Conservation (phyloP, 768 basidiomycete genomes). For the Boletus rubescentipes region DNA sequence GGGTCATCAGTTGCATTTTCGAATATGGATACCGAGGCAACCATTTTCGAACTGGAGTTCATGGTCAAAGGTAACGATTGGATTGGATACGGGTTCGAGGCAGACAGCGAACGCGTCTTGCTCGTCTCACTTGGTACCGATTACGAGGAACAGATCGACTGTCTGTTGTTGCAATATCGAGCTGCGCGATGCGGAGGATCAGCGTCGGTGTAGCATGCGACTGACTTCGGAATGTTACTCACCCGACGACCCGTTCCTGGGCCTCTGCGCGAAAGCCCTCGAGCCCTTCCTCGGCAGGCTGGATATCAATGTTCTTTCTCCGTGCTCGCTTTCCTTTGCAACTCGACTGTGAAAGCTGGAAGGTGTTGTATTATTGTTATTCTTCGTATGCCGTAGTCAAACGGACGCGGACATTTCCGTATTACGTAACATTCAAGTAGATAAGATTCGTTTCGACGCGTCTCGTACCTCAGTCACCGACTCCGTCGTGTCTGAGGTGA, state of each 20-base stretch:
- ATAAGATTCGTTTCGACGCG: too few relatives aligned
- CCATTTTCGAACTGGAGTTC: constrained; percentile 51
- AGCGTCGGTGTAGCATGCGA: background rate
- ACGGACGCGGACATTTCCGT: too few relatives aligned
- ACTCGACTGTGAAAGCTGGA: constrained; percentile 55
- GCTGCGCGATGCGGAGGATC: constrained; percentile 35
- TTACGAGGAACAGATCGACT: constrained; percentile 73
- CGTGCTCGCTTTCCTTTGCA: constrained; percentile 92
- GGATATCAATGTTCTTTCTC: constrained; percentile 90
- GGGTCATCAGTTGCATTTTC: constrained; percentile 54
- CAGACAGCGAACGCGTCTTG: constrained; percentile 42
- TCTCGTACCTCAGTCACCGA: too few relatives aligned
- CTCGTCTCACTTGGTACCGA: constrained; percentile 80
- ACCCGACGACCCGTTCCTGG: constrained; percentile 82
- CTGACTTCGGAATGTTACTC: constrained; percentile 17
- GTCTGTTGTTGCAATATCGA: constrained; percentile 62
- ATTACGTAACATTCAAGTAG: too few relatives aligned
- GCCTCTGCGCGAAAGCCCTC: constrained; percentile 80
- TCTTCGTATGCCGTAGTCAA: too few relatives aligned
- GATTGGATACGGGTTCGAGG: too few relatives aligned
- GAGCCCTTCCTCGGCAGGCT: constrained; percentile 71
- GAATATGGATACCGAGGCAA: constrained; percentile 56
- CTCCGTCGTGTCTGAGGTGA: too few relatives aligned
- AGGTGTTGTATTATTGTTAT: too few relatives aligned
- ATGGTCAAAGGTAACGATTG: background rate